These are phyloP conservation scores for Candida dajiaensis DNA, from an alignment of 805 yeast genomes.

Conservation along the genomic window DNA sequence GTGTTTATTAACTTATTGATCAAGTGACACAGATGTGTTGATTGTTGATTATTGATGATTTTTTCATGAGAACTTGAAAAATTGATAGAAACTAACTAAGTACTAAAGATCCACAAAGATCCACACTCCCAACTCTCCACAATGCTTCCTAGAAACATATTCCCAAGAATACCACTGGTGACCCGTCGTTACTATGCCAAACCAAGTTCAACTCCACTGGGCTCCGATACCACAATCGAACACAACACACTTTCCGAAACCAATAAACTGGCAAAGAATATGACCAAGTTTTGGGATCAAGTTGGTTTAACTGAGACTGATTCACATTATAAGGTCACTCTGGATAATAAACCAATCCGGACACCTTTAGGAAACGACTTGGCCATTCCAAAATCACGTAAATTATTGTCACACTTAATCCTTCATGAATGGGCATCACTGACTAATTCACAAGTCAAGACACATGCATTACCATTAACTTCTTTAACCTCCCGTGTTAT, in stretches of 20 bases:
- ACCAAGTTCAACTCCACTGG: conserved; percentile 5
- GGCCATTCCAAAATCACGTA: conserved; percentile 53
- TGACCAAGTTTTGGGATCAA: conserved; percentile 76
- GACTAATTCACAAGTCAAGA: conserved; percentile 60
- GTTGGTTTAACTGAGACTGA: conserved; percentile 39
- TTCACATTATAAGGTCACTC: conserved; percentile 43
- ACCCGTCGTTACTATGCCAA: conserved; percentile 4
- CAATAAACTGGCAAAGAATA: conserved; percentile 62
- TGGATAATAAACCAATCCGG: conserved; percentile 71
- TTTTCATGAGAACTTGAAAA: too few species aligned
- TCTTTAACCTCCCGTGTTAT: conserved; percentile 82
- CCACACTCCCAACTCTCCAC: too few species aligned
- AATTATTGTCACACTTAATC: conserved; percentile 64
- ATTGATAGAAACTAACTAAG: too few species aligned
- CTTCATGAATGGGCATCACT: conserved; percentile 85
- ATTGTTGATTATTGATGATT: background rate
- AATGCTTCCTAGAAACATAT: conserved; percentile 3
- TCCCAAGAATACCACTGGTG: conserved; percentile 3
- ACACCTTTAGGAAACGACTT: conserved; percentile 80
- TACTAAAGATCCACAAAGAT: too few species aligned
- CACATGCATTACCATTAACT: conserved; percentile 80
- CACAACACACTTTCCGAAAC: conserved; percentile 54
- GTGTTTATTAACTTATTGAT: too few species aligned
- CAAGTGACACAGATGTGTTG: too few species aligned
- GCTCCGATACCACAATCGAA: conserved; percentile 37